phyloP scores from a whole-genome alignment of 2,329 filamentous ascomycete genomes.

The Sporothrix pseudoabietina region DNA sequence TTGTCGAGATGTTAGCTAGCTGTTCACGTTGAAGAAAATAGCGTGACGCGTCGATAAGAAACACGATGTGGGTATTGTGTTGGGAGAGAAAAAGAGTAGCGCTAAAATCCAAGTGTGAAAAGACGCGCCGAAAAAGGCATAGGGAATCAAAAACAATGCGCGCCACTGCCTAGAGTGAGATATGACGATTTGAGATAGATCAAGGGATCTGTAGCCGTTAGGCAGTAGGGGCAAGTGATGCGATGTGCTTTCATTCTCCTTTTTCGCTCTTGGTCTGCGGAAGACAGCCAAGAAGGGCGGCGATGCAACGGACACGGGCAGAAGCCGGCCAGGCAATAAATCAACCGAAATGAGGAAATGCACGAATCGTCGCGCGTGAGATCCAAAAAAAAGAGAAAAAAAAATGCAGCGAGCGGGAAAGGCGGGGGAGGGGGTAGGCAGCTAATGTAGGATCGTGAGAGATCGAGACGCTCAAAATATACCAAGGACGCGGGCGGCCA shows the following conservation, averaged over 20 bases:
- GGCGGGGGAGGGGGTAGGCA: neutral
- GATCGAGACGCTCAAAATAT: neutral
- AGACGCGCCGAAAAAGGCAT: neutral
- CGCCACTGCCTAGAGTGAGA: slow-evolving; percentile 13
- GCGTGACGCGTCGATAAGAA: slow-evolving; percentile 11
- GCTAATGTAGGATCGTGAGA: neutral
- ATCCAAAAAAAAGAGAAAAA: neutral
- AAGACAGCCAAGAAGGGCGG: neutral
- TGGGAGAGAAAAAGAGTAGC: neutral
- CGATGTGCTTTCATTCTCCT: neutral
- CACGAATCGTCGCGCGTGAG: neutral
- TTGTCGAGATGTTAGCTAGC: slow-evolving; percentile 14
- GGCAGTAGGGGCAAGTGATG: neutral
- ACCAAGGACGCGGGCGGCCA: neutral
- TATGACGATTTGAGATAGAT: neutral
- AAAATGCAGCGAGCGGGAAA: neutral
- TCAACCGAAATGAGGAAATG: neutral
- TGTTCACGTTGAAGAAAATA: slow-evolving; percentile 6
- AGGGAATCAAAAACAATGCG: neutral
- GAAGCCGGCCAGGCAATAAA: neutral
- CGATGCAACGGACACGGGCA: slow-evolving; percentile 6
- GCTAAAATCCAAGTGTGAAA: neutral
- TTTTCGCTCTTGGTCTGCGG: neutral
- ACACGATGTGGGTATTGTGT: neutral
- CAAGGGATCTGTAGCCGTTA: neutral